phyloP scores from a whole-genome alignment of 495 filamentous ascomycete genomes.

The Hamigera avellanea region DNA sequence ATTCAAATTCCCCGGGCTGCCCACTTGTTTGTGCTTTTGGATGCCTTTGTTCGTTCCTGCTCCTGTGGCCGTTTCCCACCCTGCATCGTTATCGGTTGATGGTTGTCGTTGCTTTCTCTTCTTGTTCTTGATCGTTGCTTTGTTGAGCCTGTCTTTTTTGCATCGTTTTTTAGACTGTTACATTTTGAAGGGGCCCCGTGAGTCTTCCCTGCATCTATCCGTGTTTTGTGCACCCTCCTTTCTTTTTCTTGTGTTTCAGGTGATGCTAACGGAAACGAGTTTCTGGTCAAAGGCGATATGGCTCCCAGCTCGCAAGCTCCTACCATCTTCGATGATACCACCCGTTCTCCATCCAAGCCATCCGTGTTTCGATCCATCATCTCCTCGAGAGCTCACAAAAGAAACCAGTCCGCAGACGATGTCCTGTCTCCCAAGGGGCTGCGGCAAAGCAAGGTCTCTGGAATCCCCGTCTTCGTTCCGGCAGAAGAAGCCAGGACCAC shows the following conservation, averaged over 20 bases:
- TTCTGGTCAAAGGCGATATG: conserved; percentile 31
- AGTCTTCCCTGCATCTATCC: conserved; percentile 15
- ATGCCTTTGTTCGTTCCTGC: not conserved
- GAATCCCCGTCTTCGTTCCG: too few relatives aligned
- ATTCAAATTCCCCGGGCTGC: conserved; percentile 24
- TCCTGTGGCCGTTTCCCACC: not conserved
- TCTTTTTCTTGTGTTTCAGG: too few relatives aligned
- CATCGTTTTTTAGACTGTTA: conserved; percentile 2
- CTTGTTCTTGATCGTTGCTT: not conserved
- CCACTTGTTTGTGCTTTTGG: conserved; percentile 4
- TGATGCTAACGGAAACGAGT: too few relatives aligned
- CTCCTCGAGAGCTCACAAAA: conserved; percentile 27
- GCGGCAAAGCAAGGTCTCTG: too few relatives aligned
- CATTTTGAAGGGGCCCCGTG: conserved; percentile 13
- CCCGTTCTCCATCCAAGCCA: conserved; percentile 22
- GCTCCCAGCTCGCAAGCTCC: conserved; percentile 22
- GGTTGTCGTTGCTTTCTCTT: not conserved
- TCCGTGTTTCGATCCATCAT: conserved; percentile 37
- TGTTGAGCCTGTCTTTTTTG: not conserved
- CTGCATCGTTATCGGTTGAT: not conserved
- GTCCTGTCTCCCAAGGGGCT: conserved; percentile 9
- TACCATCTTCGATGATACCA: conserved; percentile 36
- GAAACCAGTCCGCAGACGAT: conserved; percentile 31
- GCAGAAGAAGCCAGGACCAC: too few relatives aligned
- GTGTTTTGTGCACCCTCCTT: conserved; percentile 1